phyloP scores from a whole-genome alignment of 108 stramenopile genomes.

The Licmophora abbreviata region DNA sequence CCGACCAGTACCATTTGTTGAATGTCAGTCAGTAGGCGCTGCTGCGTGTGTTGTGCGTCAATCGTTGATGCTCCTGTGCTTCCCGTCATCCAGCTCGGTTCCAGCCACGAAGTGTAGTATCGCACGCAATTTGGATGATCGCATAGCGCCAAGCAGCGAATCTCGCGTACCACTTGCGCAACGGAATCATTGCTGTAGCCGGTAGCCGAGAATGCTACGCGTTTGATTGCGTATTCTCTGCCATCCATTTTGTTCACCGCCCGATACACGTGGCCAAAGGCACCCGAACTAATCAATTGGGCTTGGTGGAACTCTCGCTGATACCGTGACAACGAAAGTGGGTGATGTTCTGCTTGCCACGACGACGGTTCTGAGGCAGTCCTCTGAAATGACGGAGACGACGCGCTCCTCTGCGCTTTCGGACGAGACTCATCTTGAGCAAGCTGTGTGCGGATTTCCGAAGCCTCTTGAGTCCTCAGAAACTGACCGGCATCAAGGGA shows the following conservation, averaged over 20 bases:
- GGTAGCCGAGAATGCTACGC: slow-evolving; percentile 60
- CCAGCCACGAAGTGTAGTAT: slow-evolving; percentile 90
- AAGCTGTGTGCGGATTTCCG: background rate
- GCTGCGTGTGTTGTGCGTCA: background rate
- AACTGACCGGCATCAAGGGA: background rate
- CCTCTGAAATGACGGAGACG: background rate
- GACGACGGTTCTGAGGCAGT: slow-evolving; percentile 13
- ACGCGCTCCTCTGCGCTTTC: background rate
- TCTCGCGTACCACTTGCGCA: slow-evolving; percentile 77
- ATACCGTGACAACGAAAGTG: slow-evolving; percentile 74
- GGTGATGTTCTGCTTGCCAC: slow-evolving; percentile 67
- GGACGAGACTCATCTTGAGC: background rate
- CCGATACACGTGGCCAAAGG: slow-evolving; percentile 88
- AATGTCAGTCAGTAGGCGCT: slow-evolving; percentile 6
- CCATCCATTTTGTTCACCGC: slow-evolving; percentile 75
- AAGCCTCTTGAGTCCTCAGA: background rate
- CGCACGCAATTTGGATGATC: slow-evolving; percentile 89
- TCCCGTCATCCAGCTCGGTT: slow-evolving; percentile 85
- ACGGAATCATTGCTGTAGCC: slow-evolving; percentile 67
- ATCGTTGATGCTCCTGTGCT: slow-evolving; percentile 12
- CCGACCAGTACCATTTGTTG: background rate
- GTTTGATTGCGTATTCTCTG: slow-evolving; percentile 75
- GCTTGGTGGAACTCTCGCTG: slow-evolving; percentile 75
- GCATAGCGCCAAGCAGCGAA: slow-evolving; percentile 71
- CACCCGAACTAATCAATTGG: slow-evolving; percentile 60